Evolutionary conservation across 768 basidiomycete genomes (phyloP), one percentile per base, ranked within the genome.

Genomic region (Mycena leptocephala): DNA sequence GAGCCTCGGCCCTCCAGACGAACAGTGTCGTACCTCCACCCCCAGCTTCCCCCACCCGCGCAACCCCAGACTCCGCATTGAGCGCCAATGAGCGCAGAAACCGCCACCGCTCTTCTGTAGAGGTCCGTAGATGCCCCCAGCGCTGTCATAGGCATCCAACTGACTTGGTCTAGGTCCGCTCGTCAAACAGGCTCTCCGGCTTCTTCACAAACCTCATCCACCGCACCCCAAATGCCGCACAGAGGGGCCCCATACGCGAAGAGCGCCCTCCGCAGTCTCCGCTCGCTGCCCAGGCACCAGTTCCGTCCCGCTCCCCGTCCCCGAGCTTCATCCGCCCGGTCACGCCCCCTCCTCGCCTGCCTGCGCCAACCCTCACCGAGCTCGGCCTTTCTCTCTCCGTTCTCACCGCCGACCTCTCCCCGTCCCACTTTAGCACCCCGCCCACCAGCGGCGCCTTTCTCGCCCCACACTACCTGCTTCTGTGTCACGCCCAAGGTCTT

Each of bases 401-500:
- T 20, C 78, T 96, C 55, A 96, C 95, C 0, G 84, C 90, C 22
- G 90, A 92, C 80, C 87, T 96, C 32, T 90, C 93, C 0, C 94
- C 95, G 1, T 92, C 95, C 18, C 95, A 95, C 82, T 95, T 95
- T 80, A 93, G 88, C 79, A 90, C 93, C 4, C 93, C 95, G 2
- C 96, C 96, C 9, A 87, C 89, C 1, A 95, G 92, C 72, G 96
- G 96, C 16, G 92, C 95, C 16, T 96, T 96, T 83, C 84, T 97
- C 39, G 89, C 92, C 0, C 96, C 96, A 3, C 94, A 96, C 80
- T 96, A 94, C 82, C 89, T 97, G 13, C 89, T 97, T 24, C 89
- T 97, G 55, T 97, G 96, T 77, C 96, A 97, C 80, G 87, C 94
- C 3, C 96, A 97, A 83, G 96, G 96, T 51, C 86, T 97, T 39